A percentile compares a stretch with the other conserved stretches of the same genome.
These are phyloP conservation scores for Pythium aristosporum DNA, from an alignment of 352 stramenopile genomes.

Conservation along the genomic window DNA sequence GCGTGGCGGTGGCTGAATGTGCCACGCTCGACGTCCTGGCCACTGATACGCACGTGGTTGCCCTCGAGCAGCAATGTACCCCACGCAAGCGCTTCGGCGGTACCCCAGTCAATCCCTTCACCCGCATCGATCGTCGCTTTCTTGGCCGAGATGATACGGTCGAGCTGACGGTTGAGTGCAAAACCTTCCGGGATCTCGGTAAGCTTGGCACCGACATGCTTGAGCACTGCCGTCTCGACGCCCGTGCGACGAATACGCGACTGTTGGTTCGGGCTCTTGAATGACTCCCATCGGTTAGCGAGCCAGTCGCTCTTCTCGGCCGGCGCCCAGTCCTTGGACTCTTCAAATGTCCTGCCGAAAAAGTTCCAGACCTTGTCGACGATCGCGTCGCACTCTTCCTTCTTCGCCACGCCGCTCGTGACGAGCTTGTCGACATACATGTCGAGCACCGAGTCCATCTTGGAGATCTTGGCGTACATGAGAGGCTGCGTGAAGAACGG, in stretches of 20 bases:
- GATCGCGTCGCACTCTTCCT: slow-evolving; percentile 50
- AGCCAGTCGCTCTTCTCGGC: slow-evolving; percentile 94
- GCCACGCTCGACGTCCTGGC: slow-evolving; percentile 87
- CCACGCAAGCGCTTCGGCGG: slow-evolving; percentile 84
- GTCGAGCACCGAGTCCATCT: slow-evolving; percentile 76
- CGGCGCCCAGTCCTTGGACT: slow-evolving; percentile 61
- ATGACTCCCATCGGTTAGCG: slow-evolving; percentile 93
- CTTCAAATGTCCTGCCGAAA: slow-evolving; percentile 62
- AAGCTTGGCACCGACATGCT: slow-evolving; percentile 87
- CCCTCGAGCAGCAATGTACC: slow-evolving; percentile 82
- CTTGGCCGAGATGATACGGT: slow-evolving; percentile 82
- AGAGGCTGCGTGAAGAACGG: slow-evolving; percentile 86
- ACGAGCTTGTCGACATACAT: slow-evolving; percentile 76
- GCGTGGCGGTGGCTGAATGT: slow-evolving; percentile 91
- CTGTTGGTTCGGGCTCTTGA: slow-evolving; percentile 95
- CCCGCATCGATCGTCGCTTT: slow-evolving; percentile 73
- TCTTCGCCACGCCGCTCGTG: slow-evolving; percentile 47
- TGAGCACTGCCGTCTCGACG: slow-evolving; percentile 90
- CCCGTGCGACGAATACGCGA: slow-evolving; percentile 91
- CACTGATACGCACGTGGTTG: slow-evolving; percentile 80
- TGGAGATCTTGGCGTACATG: slow-evolving; percentile 90
- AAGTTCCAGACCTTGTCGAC: slow-evolving; percentile 61
- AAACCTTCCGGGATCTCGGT: slow-evolving; percentile 83
- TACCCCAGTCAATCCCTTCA: slow-evolving; percentile 85
- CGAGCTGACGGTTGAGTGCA: slow-evolving; percentile 79